Conservation (phyloP, 2,329 filamentous ascomycete genomes). For the Monosporascus sp. region DNA sequence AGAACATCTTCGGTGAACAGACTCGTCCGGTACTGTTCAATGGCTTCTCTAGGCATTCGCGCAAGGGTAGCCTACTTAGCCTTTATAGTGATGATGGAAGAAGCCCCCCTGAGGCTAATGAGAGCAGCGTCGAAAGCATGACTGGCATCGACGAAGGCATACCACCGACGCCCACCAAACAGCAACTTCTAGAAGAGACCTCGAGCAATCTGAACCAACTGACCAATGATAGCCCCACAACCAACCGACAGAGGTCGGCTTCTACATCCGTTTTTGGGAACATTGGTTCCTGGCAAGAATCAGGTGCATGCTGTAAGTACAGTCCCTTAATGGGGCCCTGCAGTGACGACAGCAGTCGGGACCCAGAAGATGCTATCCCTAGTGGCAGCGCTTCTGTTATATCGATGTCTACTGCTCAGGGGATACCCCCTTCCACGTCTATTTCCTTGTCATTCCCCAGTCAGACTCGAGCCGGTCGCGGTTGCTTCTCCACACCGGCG, state of each 20-base stretch:
- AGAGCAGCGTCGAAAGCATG: slow-evolving; percentile 14
- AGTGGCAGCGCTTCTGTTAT: slow-evolving; percentile 17
- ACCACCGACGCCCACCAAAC: slow-evolving; percentile 93
- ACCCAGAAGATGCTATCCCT: slow-evolving; percentile 13
- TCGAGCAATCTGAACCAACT: slow-evolving; percentile 29
- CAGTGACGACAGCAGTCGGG: slow-evolving; percentile 6
- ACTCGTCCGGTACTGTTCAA: slow-evolving; percentile 63
- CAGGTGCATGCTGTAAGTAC: slow-evolving; percentile 38
- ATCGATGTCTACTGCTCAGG: slow-evolving; percentile 27
- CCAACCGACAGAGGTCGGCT: slow-evolving; percentile 37
- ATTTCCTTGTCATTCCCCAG: slow-evolving; percentile 35
- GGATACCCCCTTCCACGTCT: slow-evolving; percentile 26
- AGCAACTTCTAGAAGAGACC: slow-evolving; percentile 38
- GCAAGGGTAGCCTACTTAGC: slow-evolving; percentile 69
- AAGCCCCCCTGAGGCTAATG: slow-evolving; percentile 45
- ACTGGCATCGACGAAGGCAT: slow-evolving; percentile 58
- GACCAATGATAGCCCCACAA: slow-evolving; percentile 42
- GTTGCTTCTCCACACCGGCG: slow-evolving; percentile 28
- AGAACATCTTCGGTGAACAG: slow-evolving; percentile 47
- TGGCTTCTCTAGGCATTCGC: slow-evolving; percentile 45
- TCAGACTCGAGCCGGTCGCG: slow-evolving; percentile 29
- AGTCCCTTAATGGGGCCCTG: slow-evolving; percentile 18
- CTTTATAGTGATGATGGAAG: slow-evolving; percentile 69
- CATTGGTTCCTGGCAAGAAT: slow-evolving; percentile 16
- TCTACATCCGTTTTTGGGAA: slow-evolving; percentile 36